Evolutionary conservation across 1,284 basidiomycete species (phyloP).

Genomic region (Irpex sp.): DNA sequence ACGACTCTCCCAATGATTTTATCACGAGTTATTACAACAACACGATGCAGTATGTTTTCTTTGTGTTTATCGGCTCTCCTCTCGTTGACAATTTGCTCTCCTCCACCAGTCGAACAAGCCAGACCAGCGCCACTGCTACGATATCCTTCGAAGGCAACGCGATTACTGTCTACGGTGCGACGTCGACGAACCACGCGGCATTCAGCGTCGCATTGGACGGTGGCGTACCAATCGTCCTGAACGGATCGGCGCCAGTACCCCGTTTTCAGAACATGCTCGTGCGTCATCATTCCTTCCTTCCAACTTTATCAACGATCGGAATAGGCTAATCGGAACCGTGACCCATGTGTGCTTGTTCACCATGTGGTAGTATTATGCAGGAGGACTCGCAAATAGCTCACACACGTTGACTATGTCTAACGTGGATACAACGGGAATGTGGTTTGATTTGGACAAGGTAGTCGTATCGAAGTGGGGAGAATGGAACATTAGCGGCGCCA

Average conservation of each 20-base stretch:
- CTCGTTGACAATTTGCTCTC: background rate
- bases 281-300: background rate
- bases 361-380: background rate
- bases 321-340: background rate
- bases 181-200: slow-evolving; percentile 7
- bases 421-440: background rate
- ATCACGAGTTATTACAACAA: slow-evolving; percentile 2
- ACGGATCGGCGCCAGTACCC: background rate
- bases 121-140: background rate
- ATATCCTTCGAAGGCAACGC: slow-evolving; percentile 10
- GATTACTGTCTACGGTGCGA: slow-evolving; percentile 10
- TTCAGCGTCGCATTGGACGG: slow-evolving; percentile 10
- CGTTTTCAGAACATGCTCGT: slow-evolving; percentile 4
- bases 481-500: background rate
- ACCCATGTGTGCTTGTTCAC: background rate
- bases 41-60: slow-evolving; percentile 11
- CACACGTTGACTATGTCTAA: background rate
- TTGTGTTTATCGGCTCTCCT: background rate
- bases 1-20: slow-evolving; percentile 6
- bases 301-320: background rate
- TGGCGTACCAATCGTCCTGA: background rate
- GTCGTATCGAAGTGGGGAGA: slow-evolving; percentile 5
- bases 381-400: background rate
- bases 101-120: slow-evolving; percentile 5
- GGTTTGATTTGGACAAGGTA: slow-evolving; percentile 10